Evolutionary conservation across 352 stramenopile species (phyloP), one percentile per base, ranked within the genome.

Genomic region (Thalassiosira ordinaria): DNA sequence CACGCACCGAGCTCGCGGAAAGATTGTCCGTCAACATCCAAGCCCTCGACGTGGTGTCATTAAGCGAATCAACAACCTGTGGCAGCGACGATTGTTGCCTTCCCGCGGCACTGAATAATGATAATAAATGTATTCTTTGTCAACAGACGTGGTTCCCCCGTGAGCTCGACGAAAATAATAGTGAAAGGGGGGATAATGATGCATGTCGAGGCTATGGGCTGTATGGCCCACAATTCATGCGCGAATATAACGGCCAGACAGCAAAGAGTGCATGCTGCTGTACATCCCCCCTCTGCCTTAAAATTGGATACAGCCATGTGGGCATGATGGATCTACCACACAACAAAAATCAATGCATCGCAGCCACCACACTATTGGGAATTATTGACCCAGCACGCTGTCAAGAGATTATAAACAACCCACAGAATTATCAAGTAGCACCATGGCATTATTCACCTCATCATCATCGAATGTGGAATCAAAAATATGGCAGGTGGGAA

Each of bases 391-490:
- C 16, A 18, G 16, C 11, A 16, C 5, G 41, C 18, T 16, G 41
- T 2, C 5, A 51, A n/a, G 7, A 31, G 2, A 57, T 57, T 11
- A 33, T 16, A 29, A 31, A 27, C 3, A 31, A 16, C 24, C 49
- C 49, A 29, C 8, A 33, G 16, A 33, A 29, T 31, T 57, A 18
- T 31, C 3, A 31, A 44, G 52, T 64, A 24, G 55, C 55, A 27
- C 55, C 55, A n/a, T 64, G 55, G 55, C 55, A 64, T 41, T 49
- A 49, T 49, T 16, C 5, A 29, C 55, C 55, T 22, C 29, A n/a
- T 9, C 55, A 64, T 29, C 2, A 14, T 2, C 3, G 26, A n/a
- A 9, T 14, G 11, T 22, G 9, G 8, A 27, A 20, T 29, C 26
- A 61, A n/a, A 16, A 31, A 2, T 22, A 22, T 22, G 31, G 11